These are phyloP conservation scores for Tremellales sp. DNA, from an alignment of 1,284 basidiomycete genomes.

Conservation along the genomic window DNA sequence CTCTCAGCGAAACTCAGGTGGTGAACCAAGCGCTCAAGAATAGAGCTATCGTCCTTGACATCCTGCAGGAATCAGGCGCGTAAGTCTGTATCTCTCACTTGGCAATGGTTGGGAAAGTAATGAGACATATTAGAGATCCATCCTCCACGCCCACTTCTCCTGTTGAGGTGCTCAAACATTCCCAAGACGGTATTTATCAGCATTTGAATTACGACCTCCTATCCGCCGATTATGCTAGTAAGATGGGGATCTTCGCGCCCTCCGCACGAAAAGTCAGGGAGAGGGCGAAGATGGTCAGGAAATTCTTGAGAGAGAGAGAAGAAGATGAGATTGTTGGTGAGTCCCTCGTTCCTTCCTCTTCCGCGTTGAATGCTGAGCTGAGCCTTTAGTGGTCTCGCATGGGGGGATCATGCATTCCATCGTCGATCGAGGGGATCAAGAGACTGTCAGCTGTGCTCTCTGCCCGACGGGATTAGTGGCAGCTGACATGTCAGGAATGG, in stretches of 20 bases:
- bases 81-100: too few species aligned
- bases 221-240: slow-evolving; percentile 38
- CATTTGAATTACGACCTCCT: slow-evolving; percentile 42
- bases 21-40: too few species aligned
- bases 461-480: background rate
- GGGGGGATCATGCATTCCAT: background rate
- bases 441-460: background rate
- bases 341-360: slow-evolving; percentile 4
- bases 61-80: slow-evolving; percentile 44
- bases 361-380: background rate
- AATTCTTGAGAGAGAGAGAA: slow-evolving; percentile 37
- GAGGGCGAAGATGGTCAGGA: slow-evolving; percentile 33
- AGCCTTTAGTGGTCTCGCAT: background rate
- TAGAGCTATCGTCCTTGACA: slow-evolving; percentile 39
- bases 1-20: too few species aligned
- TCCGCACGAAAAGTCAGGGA: too few species aligned
- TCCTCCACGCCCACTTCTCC: slow-evolving; percentile 44
- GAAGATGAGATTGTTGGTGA: slow-evolving; percentile 47
- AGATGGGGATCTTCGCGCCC: slow-evolving; percentile 46
- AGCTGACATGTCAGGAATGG: background rate
- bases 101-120: background rate
- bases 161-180: slow-evolving; percentile 24
- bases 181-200: slow-evolving; percentile 39
- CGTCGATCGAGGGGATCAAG: background rate
- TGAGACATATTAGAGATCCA: slow-evolving; percentile 22